phyloP scores from a whole-genome alignment of 108 stramenopile genomes.

The Cylindrotheca fusiformis region DNA sequence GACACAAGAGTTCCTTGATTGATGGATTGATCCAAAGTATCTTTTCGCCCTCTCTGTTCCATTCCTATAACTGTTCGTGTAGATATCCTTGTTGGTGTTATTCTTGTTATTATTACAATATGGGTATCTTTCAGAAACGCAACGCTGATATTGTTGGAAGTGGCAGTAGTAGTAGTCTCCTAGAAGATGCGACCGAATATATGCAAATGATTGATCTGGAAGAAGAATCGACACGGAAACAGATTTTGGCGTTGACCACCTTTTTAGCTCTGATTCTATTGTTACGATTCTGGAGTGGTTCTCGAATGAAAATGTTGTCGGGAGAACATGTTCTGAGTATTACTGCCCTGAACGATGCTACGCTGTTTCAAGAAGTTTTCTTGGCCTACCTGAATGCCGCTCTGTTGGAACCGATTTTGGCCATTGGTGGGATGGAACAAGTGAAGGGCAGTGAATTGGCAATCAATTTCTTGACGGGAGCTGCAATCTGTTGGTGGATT shows the following conservation, averaged over 20 bases:
- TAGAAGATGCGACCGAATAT: too few species aligned
- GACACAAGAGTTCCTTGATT: too few species aligned
- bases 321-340: slow-evolving; percentile 13
- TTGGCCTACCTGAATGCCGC: slow-evolving; percentile 26
- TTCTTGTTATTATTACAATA: too few species aligned
- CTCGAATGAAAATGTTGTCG: neutral
- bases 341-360: slow-evolving; percentile 12
- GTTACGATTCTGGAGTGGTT: neutral
- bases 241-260: neutral
- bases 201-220: too few species aligned
- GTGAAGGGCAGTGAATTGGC: slow-evolving; percentile 1
- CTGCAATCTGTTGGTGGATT: slow-evolving; percentile 21
- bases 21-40: too few species aligned
- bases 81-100: too few species aligned
- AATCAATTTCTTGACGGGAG: slow-evolving; percentile 10
- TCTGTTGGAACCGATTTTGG: slow-evolving; percentile 16
- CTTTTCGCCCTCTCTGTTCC: too few species aligned
- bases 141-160: too few species aligned
- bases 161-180: too few species aligned
- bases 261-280: neutral
- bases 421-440: slow-evolving; percentile 20
- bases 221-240: neutral
- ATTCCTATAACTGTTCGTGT: too few species aligned
- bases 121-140: too few species aligned
- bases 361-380: slow-evolving; percentile 12